Conservation (phyloP, 2,329 filamentous ascomycete species). For the Alternaria triticimaculans region DNA sequence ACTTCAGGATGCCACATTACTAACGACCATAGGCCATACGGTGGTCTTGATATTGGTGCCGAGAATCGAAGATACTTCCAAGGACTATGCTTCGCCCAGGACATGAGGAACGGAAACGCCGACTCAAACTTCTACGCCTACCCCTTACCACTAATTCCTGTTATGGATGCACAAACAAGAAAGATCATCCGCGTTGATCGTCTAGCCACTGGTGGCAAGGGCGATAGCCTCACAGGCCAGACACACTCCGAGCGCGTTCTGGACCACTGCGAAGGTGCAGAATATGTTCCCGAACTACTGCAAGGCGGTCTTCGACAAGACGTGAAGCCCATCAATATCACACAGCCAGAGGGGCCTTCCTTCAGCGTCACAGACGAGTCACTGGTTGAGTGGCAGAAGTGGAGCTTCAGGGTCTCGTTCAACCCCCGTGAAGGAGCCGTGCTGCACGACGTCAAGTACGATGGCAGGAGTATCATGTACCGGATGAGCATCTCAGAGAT, state of each 20-base stretch:
- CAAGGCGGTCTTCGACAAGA: conserved; percentile 49
- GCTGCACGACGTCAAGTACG: conserved; percentile 74
- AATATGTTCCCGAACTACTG: conserved; percentile 57
- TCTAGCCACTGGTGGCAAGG: conserved; percentile 48
- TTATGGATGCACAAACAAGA: conserved; percentile 46
- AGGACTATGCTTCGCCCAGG: conserved; percentile 61
- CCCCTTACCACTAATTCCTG: conserved; percentile 46
- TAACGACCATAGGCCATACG: conserved; percentile 54
- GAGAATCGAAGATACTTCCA: conserved; percentile 61
- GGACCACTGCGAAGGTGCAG: conserved; percentile 59
- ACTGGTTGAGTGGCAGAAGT: conserved; percentile 57
- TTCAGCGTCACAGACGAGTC: conserved; percentile 62
- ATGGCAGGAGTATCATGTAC: conserved; percentile 70
- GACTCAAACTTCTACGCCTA: conserved; percentile 52
- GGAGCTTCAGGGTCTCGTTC: conserved; percentile 51
- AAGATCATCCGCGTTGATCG: conserved; percentile 47
- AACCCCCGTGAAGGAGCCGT: conserved; percentile 65
- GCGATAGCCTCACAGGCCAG: conserved; percentile 46
- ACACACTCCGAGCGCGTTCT: conserved; percentile 48
- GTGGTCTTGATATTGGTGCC: conserved; percentile 57
- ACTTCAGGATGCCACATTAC: not conserved
- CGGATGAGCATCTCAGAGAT: conserved; percentile 73
- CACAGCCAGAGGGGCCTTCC: conserved; percentile 72
- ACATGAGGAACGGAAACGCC: conserved; percentile 53
- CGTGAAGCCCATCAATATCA: conserved; percentile 73